Conservation (phyloP, 73 alveolate genomes). For the Paramecium octaurelia region DNA sequence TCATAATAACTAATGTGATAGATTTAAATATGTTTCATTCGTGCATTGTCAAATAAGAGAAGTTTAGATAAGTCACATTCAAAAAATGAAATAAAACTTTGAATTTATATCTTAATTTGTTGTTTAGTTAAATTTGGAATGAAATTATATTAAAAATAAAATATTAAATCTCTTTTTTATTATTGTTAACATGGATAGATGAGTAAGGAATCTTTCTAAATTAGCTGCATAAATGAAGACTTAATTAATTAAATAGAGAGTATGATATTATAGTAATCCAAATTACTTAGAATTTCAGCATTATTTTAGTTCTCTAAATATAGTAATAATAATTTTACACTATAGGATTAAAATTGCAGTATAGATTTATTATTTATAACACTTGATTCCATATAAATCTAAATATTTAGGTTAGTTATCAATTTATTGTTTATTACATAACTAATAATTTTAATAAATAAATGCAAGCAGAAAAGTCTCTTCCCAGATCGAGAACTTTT, state of each 20-base stretch:
- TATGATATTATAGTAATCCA: no score
- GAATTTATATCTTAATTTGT: constrained; percentile 5
- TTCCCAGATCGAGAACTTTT: constrained; percentile 3
- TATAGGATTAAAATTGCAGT: no score
- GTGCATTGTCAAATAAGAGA: not conserved
- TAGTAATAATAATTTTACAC: no score
- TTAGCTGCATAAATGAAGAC: no score
- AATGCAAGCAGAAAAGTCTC: not conserved
- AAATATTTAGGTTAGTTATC: not conserved
- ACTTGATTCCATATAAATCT: not conserved
- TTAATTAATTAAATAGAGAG: no score
- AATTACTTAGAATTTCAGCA: no score
- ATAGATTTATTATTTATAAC: no score
- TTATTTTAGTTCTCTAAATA: no score
- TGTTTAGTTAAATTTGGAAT: not conserved
- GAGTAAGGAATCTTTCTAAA: no score
- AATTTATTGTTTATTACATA: not conserved
- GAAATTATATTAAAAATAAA: not conserved
- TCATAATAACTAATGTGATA: not conserved
- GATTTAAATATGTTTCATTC: not conserved
- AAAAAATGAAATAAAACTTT: not conserved
- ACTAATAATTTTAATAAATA: not conserved
- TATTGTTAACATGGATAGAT: no score
- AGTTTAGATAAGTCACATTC: not conserved
- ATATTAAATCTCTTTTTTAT: no score